These are phyloP conservation scores for Symbiodinium natans DNA, from an alignment of 73 alveolate genomes.

Conservation along the genomic window DNA sequence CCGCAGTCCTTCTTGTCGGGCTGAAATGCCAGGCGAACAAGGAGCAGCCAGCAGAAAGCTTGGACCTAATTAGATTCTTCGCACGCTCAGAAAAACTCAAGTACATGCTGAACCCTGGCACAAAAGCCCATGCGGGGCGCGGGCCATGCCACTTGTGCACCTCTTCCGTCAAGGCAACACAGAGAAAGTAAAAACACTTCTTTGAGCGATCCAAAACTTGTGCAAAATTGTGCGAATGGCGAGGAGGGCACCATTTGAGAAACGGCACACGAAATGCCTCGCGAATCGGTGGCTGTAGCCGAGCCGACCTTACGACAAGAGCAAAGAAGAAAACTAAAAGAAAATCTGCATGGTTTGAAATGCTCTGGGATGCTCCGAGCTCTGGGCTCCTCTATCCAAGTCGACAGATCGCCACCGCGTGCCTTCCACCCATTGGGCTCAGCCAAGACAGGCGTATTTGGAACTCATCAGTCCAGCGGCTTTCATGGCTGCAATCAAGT, in stretches of 20 bases:
- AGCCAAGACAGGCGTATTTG: too few species aligned
- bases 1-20: conserved; percentile 46
- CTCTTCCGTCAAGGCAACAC: too few species aligned
- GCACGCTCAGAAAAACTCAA: neutral
- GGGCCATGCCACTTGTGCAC: neutral
- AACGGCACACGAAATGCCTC: conserved; percentile 10
- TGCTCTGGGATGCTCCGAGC: too few species aligned
- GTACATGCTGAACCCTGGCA: neutral
- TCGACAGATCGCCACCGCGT: conserved; percentile 41
- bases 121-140: neutral
- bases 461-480: too few species aligned
- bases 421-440: neutral
- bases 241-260: conserved; percentile 7
- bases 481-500: conserved; percentile 36
- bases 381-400: conserved; percentile 63
- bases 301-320: conserved; percentile 22
- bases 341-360: too few species aligned
- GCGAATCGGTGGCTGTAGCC: conserved; percentile 43
- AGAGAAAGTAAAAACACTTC: too few species aligned
- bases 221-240: too few species aligned
- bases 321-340: too few species aligned
- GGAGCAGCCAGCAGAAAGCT: conserved; percentile 75
- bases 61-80: conserved; percentile 19
- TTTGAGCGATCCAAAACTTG: too few species aligned
- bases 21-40: conserved; percentile 66